Percentiles rank a stretch among this genome's conserved stretches.
Conservation (phyloP, 208 protist species). For the Lotmaria passim region DNA sequence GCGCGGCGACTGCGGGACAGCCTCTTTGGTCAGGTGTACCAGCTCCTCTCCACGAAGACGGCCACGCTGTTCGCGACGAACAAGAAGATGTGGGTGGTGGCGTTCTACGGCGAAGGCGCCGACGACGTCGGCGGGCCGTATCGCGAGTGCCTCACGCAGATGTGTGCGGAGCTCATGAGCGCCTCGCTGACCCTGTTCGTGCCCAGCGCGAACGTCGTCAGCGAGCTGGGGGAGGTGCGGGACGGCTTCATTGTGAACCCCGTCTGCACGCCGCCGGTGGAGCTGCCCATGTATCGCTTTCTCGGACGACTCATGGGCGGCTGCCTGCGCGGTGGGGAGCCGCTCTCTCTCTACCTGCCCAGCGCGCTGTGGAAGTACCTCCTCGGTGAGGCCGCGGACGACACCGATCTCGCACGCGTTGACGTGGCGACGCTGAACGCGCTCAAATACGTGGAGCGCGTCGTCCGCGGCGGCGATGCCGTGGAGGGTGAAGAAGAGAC, state of each 20-base stretch:
- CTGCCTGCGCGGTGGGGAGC: constrained; percentile 90
- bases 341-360: constrained; percentile 92
- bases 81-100: constrained; percentile 87
- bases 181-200: constrained; percentile 85
- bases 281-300: constrained; percentile 89
- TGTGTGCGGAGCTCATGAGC: constrained; percentile 91
- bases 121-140: constrained; percentile 95
- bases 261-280: constrained; percentile 39
- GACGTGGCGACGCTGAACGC: constrained; percentile 64
- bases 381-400: constrained; percentile 61
- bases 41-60: constrained; percentile 64
- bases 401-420: constrained; percentile 58
- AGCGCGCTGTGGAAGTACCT: constrained; percentile 92
- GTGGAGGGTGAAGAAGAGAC: too few species aligned
- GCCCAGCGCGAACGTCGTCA: constrained; percentile 76
- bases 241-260: constrained; percentile 86
- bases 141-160: constrained; percentile 88
- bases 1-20: constrained; percentile 62
- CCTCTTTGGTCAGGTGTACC: constrained; percentile 90
- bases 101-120: constrained; percentile 90
- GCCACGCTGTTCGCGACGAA: constrained; percentile 70
- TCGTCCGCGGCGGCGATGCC: too few species aligned
- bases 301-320: constrained; percentile 94
- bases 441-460: constrained; percentile 60
- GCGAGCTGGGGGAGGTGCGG: constrained; percentile 74